Percentiles rank a stretch among this genome's conserved stretches.
Evolutionary conservation across 345 rosid genomes (phyloP).

Genomic region (Psidium friedrichsthalianum): DNA sequence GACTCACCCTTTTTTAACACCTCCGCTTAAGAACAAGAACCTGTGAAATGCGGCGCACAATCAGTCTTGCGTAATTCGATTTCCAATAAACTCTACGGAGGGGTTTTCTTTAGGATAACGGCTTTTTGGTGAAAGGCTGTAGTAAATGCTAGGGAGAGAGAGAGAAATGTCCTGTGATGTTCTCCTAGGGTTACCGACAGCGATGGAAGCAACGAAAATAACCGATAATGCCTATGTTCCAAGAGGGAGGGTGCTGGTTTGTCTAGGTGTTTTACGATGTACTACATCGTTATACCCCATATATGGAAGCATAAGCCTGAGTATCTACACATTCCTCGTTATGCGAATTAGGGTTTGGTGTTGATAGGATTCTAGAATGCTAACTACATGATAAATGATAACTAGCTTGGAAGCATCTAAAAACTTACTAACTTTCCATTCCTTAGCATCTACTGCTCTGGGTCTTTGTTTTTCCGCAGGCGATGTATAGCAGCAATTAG

Average conservation of each 20-base stretch:
- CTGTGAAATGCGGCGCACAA: neutral
- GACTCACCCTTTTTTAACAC: too few species aligned
- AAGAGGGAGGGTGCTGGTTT: neutral
- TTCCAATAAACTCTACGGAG: neutral
- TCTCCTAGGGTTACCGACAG: conserved; percentile 29
- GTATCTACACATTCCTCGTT: neutral
- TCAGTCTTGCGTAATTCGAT: neutral
- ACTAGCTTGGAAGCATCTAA: neutral
- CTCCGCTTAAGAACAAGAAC: neutral
- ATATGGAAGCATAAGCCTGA: neutral
- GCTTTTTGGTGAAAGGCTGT: neutral
- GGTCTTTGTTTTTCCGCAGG: neutral
- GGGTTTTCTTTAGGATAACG: neutral
- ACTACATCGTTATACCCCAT: neutral
- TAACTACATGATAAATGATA: neutral
- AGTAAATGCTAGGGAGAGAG: neutral
- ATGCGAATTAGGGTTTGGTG: neutral
- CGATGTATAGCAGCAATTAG: neutral
- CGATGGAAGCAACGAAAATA: conserved; percentile 15
- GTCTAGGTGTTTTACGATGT: neutral
- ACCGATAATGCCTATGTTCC: neutral
- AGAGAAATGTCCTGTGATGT: neutral
- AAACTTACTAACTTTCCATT: neutral
- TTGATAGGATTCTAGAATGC: neutral
- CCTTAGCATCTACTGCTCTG: neutral